These are phyloP conservation scores for Gossypium ekmanianum DNA, from an alignment of 345 rosid genomes.

Conservation along the genomic window DNA sequence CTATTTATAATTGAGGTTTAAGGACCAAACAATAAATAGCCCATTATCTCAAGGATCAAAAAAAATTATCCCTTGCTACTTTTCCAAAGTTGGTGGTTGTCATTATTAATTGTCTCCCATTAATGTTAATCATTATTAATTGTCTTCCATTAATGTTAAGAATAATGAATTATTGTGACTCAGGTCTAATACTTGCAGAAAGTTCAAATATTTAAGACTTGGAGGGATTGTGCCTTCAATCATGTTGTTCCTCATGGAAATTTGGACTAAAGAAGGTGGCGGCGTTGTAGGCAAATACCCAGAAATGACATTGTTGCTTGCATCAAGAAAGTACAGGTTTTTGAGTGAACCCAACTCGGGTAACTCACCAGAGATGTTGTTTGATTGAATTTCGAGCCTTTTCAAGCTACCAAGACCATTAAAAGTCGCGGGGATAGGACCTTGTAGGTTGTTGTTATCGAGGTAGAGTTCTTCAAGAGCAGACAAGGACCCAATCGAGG, in stretches of 20 bases:
- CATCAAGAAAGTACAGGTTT: conserved; percentile 58
- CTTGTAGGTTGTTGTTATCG: conserved; percentile 60
- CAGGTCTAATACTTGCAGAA: conserved; percentile 65
- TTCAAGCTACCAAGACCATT: conserved; percentile 39
- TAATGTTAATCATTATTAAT: no score
- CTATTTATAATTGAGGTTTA: no score
- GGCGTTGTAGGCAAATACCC: conserved; percentile 48
- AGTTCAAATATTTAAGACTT: conserved; percentile 27
- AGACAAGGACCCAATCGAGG: conserved; percentile 50
- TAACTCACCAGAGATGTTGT: conserved; percentile 53
- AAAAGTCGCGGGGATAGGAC: conserved; percentile 55
- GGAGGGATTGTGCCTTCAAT: conserved; percentile 50
- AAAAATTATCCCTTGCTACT: no score
- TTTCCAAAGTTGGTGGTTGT: no score
- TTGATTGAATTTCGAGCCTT: conserved; percentile 72
- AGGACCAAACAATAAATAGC: no score
- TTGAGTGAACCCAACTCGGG: conserved; percentile 56
- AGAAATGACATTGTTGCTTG: conserved; percentile 59
- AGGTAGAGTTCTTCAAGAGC: conserved; percentile 59
- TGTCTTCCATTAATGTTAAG: no score
- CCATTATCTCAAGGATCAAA: no score
- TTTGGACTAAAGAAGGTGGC: conserved; percentile 56
- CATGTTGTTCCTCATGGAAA: conserved; percentile 67
- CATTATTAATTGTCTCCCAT: no score
- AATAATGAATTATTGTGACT: conserved; percentile 38